These are phyloP conservation scores for Ustilago crameri DNA, from an alignment of 1,284 basidiomycete genomes.

Conservation along the genomic window DNA sequence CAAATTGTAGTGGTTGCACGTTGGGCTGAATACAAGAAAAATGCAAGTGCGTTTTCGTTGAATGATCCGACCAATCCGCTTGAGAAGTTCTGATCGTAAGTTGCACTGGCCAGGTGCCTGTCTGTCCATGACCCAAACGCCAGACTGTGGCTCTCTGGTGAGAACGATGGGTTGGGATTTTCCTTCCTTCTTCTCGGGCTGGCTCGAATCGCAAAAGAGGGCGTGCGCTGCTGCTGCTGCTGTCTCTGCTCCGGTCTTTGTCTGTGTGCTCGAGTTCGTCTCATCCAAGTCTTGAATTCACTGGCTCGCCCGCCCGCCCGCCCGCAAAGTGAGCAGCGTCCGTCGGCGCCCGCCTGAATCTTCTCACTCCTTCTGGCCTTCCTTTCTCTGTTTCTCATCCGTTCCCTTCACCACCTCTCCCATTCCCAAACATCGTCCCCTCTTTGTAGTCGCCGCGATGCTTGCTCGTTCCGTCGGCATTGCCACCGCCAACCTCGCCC, in stretches of 20 bases:
- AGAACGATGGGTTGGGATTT: background rate
- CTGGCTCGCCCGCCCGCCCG: slow-evolving; percentile 2
- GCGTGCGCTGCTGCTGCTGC: slow-evolving; percentile 4
- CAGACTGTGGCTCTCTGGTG: background rate
- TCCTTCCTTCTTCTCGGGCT: background rate
- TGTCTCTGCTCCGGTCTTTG: background rate
- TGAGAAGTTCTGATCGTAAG: slow-evolving; percentile 1
- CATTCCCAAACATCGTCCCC: slow-evolving; percentile 21
- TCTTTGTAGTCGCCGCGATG: slow-evolving; percentile 48
- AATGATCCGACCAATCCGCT: slow-evolving; percentile 42
- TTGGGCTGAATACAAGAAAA: slow-evolving; percentile 4
- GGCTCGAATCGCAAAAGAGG: background rate
- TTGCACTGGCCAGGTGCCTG: slow-evolving; percentile 16
- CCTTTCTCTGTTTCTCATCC: slow-evolving; percentile 6
- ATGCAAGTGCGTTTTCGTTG: slow-evolving; percentile 14
- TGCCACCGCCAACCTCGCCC: slow-evolving; percentile 66
- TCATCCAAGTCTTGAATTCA: background rate
- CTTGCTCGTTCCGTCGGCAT: slow-evolving; percentile 65
- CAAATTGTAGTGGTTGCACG: background rate
- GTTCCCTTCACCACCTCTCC: slow-evolving; percentile 33
- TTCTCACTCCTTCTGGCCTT: slow-evolving; percentile 20
- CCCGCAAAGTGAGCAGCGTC: background rate
- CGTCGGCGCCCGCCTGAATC: slow-evolving; percentile 13
- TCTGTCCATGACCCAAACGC: background rate
- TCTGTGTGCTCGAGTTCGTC: slow-evolving; percentile 5